Evolutionary conservation across 2,329 filamentous ascomycete species (phyloP).

Genomic region (Fusarium fujikuroi): DNA sequence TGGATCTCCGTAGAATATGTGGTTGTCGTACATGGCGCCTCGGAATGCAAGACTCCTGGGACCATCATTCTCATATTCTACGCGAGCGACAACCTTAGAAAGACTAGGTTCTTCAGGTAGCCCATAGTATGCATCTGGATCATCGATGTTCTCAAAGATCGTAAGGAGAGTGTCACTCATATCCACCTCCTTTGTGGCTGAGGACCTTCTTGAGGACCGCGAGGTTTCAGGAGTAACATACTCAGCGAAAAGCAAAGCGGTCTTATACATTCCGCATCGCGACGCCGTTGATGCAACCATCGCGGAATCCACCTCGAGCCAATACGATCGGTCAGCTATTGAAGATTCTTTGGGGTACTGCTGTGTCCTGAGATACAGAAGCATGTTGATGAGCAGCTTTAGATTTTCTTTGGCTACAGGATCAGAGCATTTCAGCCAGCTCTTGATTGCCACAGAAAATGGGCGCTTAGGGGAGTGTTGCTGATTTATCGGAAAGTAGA

Average conservation of each 20-base stretch:
- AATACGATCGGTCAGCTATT: constrained; percentile 79
- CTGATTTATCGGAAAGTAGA: constrained; percentile 74
- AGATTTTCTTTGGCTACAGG: constrained; percentile 67
- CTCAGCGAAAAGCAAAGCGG: constrained; percentile 85
- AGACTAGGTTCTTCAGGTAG: constrained; percentile 82
- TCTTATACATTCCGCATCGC: constrained; percentile 85
- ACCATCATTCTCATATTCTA: constrained; percentile 91
- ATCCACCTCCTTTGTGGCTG: constrained; percentile 62
- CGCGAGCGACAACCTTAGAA: constrained; percentile 78
- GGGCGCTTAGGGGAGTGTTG: constrained; percentile 67
- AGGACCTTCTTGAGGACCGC: constrained; percentile 74
- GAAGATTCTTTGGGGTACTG: constrained; percentile 78
- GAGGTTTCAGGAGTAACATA: constrained; percentile 68
- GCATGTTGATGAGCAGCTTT: constrained; percentile 77
- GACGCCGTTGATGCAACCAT: constrained; percentile 77
- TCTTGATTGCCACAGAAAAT: constrained; percentile 73
- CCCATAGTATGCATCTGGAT: constrained; percentile 96
- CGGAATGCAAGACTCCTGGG: constrained; percentile 89
- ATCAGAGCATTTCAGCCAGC: constrained; percentile 65
- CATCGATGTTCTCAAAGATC: constrained; percentile 93
- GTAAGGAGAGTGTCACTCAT: constrained; percentile 77
- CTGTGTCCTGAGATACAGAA: constrained; percentile 91
- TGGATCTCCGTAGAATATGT: constrained; percentile 72
- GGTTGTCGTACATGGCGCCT: constrained; percentile 89
- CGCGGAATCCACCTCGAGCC: constrained; percentile 86